Evolutionary conservation across 2,329 filamentous ascomycete genomes (phyloP), one percentile per base, ranked within the genome.

Genomic region (Aspergillus sp.): DNA sequence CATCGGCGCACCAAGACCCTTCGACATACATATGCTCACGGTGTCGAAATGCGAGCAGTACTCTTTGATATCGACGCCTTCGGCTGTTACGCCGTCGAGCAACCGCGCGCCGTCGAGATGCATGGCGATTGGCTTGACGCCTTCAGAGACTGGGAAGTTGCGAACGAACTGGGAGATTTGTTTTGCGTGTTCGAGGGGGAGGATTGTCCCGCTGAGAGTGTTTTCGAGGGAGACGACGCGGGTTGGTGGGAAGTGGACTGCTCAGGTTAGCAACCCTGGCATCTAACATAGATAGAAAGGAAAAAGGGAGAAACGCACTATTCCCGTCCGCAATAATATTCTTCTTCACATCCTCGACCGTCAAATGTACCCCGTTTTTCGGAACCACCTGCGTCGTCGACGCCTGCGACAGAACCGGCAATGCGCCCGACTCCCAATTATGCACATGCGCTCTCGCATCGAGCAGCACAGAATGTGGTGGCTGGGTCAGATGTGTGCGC

Each of bases 361-460:
- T 69, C 44, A 70, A 46, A 53, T 67, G 59, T 3, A 64, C 39
- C 1, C 63, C 61, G 45, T 70, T 70, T 9, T 47, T 45, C 3
- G 67, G 61, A 38, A 60, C 47, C 1, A 66, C 59, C 2, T 57
- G 51, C 1, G 56, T 63, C 9, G 62, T 58, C 35, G 55, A 57
- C n/a, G 66, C 64, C 41, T 66, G 62, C 1, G 62, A 65, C 33
- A 68, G 47, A 3, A 60, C 54, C 1, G 64, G 54, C 20, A 66
- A 25, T 0, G 58, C 66, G 7, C 60, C 59, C 2, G 54, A 57
- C 48, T 69, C 67, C 51, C 56, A 60, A 13, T 51, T 48, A n/a
- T 66, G 56, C 22, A 68, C 60, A 42, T 70, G 65, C 2, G 62
- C 61, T 4, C 66, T 61, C 38, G 65, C 55, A 46, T 70, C 65